These are phyloP conservation scores for Mortierella sp. DNA, from an alignment of 371 early-diverging fungal species.

Conservation along the genomic window DNA sequence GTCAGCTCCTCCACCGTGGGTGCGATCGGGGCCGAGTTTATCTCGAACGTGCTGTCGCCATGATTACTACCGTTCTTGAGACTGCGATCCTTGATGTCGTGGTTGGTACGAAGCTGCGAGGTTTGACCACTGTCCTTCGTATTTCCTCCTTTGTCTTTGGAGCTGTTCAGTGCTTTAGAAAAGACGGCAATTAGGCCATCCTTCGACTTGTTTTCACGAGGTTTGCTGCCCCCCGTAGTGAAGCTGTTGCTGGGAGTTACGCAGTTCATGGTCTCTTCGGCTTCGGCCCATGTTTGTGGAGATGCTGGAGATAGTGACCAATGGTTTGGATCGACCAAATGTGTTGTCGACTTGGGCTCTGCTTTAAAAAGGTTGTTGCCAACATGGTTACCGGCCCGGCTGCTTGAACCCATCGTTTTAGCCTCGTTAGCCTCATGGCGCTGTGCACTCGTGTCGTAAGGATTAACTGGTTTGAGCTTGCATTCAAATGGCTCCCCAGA, in stretches of 20 bases:
- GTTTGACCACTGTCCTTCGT: not conserved
- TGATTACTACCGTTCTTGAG: not conserved
- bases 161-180: conserved; percentile 16
- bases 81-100: conserved; percentile 10
- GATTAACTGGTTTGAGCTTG: not conserved
- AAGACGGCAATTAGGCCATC: conserved; percentile 19
- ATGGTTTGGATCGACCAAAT: conserved; percentile 5
- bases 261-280: not conserved
- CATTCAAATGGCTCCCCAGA: conserved; percentile 9
- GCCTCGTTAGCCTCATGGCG: not conserved
- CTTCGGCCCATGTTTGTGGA: not conserved
- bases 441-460: not conserved
- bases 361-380: not conserved
- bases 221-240: not conserved
- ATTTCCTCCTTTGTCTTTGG: not conserved
- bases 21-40: not conserved
- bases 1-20: conserved; percentile 27
- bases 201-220: conserved; percentile 18
- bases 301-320: conserved; percentile 8
- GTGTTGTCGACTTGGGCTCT: not conserved
- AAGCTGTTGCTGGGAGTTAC: not conserved
- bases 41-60: not conserved
- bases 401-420: not conserved
- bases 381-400: not conserved
- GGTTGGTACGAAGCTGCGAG: not conserved